Evolutionary conservation across 805 yeast genomes (phyloP).

Genomic region (Phaffomyces opuntiae): DNA sequence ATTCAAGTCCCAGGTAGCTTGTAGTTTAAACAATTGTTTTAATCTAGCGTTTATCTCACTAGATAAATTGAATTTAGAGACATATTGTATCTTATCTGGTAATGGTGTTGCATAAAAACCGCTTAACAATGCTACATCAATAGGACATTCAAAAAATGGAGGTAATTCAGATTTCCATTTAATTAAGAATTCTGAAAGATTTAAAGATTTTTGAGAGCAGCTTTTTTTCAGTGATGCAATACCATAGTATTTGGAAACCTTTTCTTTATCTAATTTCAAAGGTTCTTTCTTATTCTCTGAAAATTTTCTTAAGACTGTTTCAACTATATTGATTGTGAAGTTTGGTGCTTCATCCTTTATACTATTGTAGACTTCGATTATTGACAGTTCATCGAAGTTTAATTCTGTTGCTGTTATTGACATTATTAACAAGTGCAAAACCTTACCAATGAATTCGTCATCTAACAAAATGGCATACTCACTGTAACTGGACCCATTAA

Average conservation of each 20-base stretch:
- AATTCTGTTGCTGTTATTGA: slow-evolving; percentile 31
- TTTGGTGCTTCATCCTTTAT: slow-evolving; percentile 26
- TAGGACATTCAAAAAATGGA: slow-evolving; percentile 50
- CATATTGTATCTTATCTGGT: slow-evolving; percentile 40
- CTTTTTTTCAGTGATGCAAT: slow-evolving; percentile 37
- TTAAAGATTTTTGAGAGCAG: slow-evolving; percentile 24
- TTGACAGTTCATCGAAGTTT: slow-evolving; percentile 22
- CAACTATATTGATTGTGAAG: slow-evolving; percentile 36
- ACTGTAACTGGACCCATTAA: slow-evolving; percentile 50
- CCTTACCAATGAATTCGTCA: slow-evolving; percentile 26
- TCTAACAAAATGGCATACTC: slow-evolving; percentile 35
- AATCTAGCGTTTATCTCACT: slow-evolving; percentile 42
- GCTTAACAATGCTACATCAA: slow-evolving; percentile 44
- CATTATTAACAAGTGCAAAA: slow-evolving; percentile 30
- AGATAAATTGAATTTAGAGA: slow-evolving; percentile 45
- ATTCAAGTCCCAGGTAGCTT: slow-evolving; percentile 51
- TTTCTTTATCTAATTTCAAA: slow-evolving; percentile 34
- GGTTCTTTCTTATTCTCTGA: slow-evolving; percentile 20
- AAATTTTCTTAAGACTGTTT: slow-evolving; percentile 46
- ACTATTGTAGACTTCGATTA: slow-evolving; percentile 24
- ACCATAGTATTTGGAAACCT: slow-evolving; percentile 60
- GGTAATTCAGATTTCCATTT: slow-evolving; percentile 62
- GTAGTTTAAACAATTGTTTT: slow-evolving; percentile 43
- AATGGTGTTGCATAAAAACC: slow-evolving; percentile 51
- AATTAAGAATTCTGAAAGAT: slow-evolving; percentile 49